phyloP scores from a whole-genome alignment of 176 grass and related monocot species.

The Guadua angustifolia region DNA sequence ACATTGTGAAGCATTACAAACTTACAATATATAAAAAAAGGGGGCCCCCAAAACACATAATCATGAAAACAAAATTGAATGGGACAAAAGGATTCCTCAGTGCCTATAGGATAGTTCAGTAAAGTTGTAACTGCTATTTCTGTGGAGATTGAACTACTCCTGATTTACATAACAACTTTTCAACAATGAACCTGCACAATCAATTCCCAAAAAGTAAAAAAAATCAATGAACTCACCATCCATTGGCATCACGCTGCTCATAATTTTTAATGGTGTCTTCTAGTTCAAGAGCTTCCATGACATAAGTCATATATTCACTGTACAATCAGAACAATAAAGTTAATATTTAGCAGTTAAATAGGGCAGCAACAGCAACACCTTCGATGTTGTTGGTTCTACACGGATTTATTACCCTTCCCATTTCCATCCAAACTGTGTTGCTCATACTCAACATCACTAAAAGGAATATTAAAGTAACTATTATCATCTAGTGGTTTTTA shows the following conservation, averaged over 20 bases:
- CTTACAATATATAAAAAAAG: neutral
- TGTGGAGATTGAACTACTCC: constrained; percentile 35
- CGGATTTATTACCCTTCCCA: constrained; percentile 13
- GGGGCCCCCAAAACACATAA: neutral
- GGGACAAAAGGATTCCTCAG: neutral
- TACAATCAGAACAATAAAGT: constrained; percentile 45
- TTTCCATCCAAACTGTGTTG: constrained; percentile 25
- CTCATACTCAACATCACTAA: constrained; percentile 33
- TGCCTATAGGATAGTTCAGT: neutral
- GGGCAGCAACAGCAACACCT: neutral
- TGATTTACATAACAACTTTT: constrained; percentile 5
- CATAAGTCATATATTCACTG: constrained; percentile 97
- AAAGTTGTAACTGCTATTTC: neutral
- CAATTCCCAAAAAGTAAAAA: neutral
- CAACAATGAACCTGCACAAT: neutral
- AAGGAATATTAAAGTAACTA: constrained; percentile 32
- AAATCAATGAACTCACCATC: constrained; percentile 77
- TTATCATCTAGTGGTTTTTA: constrained; percentile 2
- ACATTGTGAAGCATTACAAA: constrained; percentile 10
- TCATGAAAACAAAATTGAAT: constrained; percentile 19
- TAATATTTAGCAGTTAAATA: constrained; percentile 40
- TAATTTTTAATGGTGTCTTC: constrained; percentile 99
- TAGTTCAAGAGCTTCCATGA: constrained; percentile 93
- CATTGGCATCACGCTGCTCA: constrained; percentile 81
- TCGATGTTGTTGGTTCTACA: neutral